Evolutionary conservation across 495 filamentous ascomycete genomes (phyloP), one percentile per base, ranked within the genome.

Genomic region (Evansstolkia leycettana): DNA sequence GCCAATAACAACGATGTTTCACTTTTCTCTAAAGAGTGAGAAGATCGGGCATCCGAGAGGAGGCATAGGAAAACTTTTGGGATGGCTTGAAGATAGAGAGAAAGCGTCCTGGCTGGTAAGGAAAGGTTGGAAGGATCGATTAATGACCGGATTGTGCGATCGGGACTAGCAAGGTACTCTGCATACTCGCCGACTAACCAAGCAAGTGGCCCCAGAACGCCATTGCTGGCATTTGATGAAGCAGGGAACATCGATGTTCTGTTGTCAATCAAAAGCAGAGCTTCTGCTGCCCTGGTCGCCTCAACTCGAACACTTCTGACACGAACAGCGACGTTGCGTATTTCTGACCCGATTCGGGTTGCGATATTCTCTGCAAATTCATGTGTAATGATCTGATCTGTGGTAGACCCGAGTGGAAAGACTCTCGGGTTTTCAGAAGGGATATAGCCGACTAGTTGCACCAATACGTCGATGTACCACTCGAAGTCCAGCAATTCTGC

Each of bases 121-220:
- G 72, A 67, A 0, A 66, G 56, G 2, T 75, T 72, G 1, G 80
- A 64, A 12, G 60, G 35, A 46, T 90, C 78, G 11, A 93, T 63
- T 27, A 96, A 60, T n/a, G 78, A 69, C 4, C 72, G 70, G 14
- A 96, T 60, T 5, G 77, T 75, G 34, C 68, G 72, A 15, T 76
- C 65, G 14, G 85, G 73, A 5, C 70, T 69, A 1, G 62, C 50
- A n/a, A 94, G 62, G 46, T 75, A 64, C 33, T 69, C 61, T 14
- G 82, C 74, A 58, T 80, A 96, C 62, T 98, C 90, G 33, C 90
- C 90, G 17, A 77, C 74, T 7, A 95, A 70, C 84, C 87, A 96
- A 16, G 78, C 76, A 10, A 81, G 63, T 3, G 80, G 75, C 18
- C 70, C 75, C 7, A 98, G 65, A 4, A 82, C 73, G 13, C 76